phyloP scores from a whole-genome alignment of 768 basidiomycete genomes.

The Tylopilus rubrobrunneus region DNA sequence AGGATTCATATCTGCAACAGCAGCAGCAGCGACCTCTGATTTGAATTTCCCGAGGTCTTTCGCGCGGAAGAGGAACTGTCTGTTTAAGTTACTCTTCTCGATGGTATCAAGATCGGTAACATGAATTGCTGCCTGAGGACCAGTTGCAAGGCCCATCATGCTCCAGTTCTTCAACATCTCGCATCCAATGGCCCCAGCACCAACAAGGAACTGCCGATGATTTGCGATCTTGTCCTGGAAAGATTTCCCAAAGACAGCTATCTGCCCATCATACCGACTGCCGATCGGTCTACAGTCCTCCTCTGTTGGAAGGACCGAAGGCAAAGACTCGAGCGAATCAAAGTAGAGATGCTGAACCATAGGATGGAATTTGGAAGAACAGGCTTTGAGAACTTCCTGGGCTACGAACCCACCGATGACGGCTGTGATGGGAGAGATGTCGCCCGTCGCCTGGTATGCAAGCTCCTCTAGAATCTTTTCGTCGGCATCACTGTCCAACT shows the following conservation, averaged over 20 bases:
- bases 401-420: slow-evolving; percentile 97
- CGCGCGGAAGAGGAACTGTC: slow-evolving; percentile 95
- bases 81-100: slow-evolving; percentile 97
- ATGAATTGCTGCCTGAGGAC: slow-evolving; percentile 74
- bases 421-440: slow-evolving; percentile 85
- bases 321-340: slow-evolving; percentile 94
- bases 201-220: slow-evolving; percentile 93
- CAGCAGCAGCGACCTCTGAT: slow-evolving; percentile 86
- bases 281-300: slow-evolving; percentile 77
- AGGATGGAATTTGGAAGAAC: slow-evolving; percentile 97
- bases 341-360: slow-evolving; percentile 95
- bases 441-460: slow-evolving; percentile 87
- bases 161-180: slow-evolving; percentile 99
- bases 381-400: slow-evolving; percentile 95
- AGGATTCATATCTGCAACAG: slow-evolving; percentile 95
- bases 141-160: slow-evolving; percentile 92
- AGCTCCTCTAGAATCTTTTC: slow-evolving; percentile 82
- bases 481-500: slow-evolving; percentile 68
- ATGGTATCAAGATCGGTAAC: slow-evolving; percentile 98
- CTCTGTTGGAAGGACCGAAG: slow-evolving; percentile 69
- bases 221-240: slow-evolving; percentile 93
- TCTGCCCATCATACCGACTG: slow-evolving; percentile 89
- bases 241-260: slow-evolving; percentile 89
- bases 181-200: slow-evolving; percentile 98
- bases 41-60: slow-evolving; percentile 98